Conservation (phyloP, 352 stramenopile species). For the Phytophthora quininea region DNA sequence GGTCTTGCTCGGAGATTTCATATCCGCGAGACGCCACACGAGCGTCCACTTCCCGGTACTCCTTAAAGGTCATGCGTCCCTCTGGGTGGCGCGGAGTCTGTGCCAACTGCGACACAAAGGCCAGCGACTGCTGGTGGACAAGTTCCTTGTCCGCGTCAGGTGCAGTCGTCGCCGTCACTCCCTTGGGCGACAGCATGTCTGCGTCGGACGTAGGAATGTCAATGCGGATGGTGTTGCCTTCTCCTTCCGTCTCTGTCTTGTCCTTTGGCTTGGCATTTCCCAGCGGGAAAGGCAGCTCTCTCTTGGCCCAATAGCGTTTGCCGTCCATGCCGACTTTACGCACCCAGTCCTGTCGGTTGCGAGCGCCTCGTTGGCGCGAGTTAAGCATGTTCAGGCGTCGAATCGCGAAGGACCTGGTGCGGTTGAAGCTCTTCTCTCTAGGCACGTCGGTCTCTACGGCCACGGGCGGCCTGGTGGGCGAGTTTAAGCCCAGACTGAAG, state of each 20-base stretch:
- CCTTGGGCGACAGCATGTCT: constrained; percentile 51
- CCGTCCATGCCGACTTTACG: constrained; percentile 82
- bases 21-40: constrained; percentile 85
- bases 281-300: constrained; percentile 61
- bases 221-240: constrained; percentile 33
- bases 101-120: constrained; percentile 86
- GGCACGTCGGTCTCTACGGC: constrained; percentile 49
- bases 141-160: constrained; percentile 60
- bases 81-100: constrained; percentile 83
- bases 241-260: constrained; percentile 8
- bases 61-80: constrained; percentile 89
- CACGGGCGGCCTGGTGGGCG: constrained; percentile 44
- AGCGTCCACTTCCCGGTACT: constrained; percentile 87
- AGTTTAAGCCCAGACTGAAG: constrained; percentile 74
- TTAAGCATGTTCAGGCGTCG: constrained; percentile 90
- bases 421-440: constrained; percentile 79
- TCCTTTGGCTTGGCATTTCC: constrained; percentile 41
- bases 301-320: constrained; percentile 85
- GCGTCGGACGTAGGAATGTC: constrained; percentile 48
- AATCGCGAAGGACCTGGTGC: constrained; percentile 86
- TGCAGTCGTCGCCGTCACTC: constrained; percentile 10
- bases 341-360: constrained; percentile 86
- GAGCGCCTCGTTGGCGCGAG: constrained; percentile 74
- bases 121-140: constrained; percentile 81
- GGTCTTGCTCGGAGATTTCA: constrained; percentile 87